These are phyloP conservation scores for Macrophomina phaseolina DNA, from an alignment of 2,329 filamentous ascomycete genomes.

Conservation along the genomic window DNA sequence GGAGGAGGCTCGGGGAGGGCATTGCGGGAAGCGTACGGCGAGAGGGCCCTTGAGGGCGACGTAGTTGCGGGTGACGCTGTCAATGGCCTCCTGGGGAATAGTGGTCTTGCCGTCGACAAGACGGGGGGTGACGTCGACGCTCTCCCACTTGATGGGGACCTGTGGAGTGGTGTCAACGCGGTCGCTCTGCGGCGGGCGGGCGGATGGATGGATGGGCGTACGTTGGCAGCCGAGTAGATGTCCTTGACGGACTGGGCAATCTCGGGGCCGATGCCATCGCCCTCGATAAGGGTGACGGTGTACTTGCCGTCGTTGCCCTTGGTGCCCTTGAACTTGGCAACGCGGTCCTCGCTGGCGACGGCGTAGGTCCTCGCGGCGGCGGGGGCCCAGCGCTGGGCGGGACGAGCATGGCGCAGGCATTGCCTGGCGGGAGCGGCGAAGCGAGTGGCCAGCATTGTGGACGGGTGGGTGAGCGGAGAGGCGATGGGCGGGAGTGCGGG, in stretches of 20 bases:
- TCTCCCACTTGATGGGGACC: constrained; percentile 95
- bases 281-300: constrained; percentile 96
- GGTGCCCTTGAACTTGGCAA: constrained; percentile 91
- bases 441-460: constrained; percentile 82
- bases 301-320: constrained; percentile 93
- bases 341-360: constrained; percentile 65
- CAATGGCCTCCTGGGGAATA: constrained; percentile 90
- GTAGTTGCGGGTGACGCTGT: constrained; percentile 93
- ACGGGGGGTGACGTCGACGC: constrained; percentile 92
- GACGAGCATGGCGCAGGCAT: constrained; percentile 71
- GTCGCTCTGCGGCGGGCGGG: constrained; percentile 17
- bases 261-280: constrained; percentile 97
- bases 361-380: constrained; percentile 58
- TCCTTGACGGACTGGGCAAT: constrained; percentile 98
- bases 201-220: constrained; percentile 49
- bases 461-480: constrained; percentile 29
- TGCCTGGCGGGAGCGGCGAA: constrained; percentile 79
- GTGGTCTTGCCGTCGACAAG: constrained; percentile 94
- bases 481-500: constrained; percentile 5
- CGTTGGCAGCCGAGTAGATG: constrained; percentile 95
- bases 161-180: constrained; percentile 44
- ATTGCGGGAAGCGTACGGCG: constrained; percentile 66
- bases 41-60: constrained; percentile 98
- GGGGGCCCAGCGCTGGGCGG: constrained; percentile 18
- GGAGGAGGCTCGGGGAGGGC: constrained; percentile 12